Base-by-base conservation (phyloP, 1,284 basidiomycete species). In the Crucibulum cyathiforme region DNA sequence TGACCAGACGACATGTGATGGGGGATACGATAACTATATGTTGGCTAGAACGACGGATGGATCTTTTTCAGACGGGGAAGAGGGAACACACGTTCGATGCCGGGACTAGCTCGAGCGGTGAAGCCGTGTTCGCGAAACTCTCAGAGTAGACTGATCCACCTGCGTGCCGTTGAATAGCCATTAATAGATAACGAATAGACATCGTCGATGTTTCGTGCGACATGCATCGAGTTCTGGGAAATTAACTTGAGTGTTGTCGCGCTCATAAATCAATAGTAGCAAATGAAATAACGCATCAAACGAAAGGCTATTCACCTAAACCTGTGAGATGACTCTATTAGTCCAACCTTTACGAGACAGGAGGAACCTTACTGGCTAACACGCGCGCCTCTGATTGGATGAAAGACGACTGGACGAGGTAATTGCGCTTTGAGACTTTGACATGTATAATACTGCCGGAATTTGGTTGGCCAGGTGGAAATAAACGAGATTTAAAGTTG, bases 61-160 rank as follows among this genome's bases (percentile, higher is more conserved):
- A 49, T 49, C 47, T 49, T 49, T 24, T 49, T 49, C 31, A 34
- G 47, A 19, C 31, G 47, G 47, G 47, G 41, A n/a, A 19, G 41
- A 45, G 41, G 46, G 37, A 45, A 45, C 57, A 49, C 60, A 62
- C 57, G 57, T 56, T 49, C 36, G 48, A 39, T 43, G 56, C 55
- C 59, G 59, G 53, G 10, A 24, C 13, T 48, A 34, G 55, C 46
- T n/a, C 19, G 31, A 54, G 47, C 36, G 38, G 50, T 53, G 2
- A 49, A 38, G 50, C 57, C 50, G 51, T 58, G 41, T 41, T 41
- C 34, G 52, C 37, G 43, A n/a, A 43, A 24, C 55, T 19, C 43
- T 52, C 35, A 58, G 57, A 17, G 39, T 12, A 49, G 17, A 15
- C n/a, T 19, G 41, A 45, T 51, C 49, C 53, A 35, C 35, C 50